These are phyloP conservation scores for Neofusicoccum umdonicola DNA, from an alignment of 2,329 filamentous ascomycete genomes.

Conservation along the genomic window DNA sequence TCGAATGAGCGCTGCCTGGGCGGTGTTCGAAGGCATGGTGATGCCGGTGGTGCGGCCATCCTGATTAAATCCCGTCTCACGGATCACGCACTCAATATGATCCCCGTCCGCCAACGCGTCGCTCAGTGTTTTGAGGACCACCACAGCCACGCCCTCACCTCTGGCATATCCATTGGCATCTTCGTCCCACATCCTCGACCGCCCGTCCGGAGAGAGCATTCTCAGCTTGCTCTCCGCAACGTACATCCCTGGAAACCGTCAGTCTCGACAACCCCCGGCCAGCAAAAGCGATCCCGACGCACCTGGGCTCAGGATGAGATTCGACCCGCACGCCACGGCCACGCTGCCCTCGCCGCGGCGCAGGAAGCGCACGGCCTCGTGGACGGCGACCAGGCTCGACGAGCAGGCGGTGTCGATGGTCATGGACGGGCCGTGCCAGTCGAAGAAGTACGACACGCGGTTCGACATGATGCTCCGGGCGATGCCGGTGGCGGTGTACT, in stretches of 20 bases:
- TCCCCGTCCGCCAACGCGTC: constrained; percentile 50
- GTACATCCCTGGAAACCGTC: constrained; percentile 30
- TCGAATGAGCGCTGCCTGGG: constrained; percentile 37
- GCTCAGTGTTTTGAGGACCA: constrained; percentile 53
- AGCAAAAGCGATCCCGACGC: background rate
- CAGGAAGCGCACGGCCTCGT: constrained; percentile 22
- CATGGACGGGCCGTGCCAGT: constrained; percentile 35
- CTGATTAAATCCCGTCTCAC: constrained; percentile 35
- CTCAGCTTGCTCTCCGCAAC: too few relatives aligned
- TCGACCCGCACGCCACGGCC: constrained; percentile 23
- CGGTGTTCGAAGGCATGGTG: constrained; percentile 36
- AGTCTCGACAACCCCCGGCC: constrained; percentile 18
- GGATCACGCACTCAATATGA: constrained; percentile 41
- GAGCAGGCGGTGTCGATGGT: constrained; percentile 42
- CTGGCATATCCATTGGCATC: constrained; percentile 51
- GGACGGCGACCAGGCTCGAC: constrained; percentile 29
- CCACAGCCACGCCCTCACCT: constrained; percentile 51
- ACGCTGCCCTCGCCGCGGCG: constrained; percentile 14
- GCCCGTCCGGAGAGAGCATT: constrained; percentile 18
- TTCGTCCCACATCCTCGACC: constrained; percentile 32
- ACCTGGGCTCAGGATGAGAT: constrained; percentile 25
- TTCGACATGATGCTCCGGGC: constrained; percentile 31
- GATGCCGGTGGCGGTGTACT: too few relatives aligned
- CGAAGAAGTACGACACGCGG: constrained; percentile 38
- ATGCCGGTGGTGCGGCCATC: constrained; percentile 42